Evolutionary conservation across 2,329 filamentous ascomycete genomes (phyloP).

Genomic region (Aureobasidium zeae): DNA sequence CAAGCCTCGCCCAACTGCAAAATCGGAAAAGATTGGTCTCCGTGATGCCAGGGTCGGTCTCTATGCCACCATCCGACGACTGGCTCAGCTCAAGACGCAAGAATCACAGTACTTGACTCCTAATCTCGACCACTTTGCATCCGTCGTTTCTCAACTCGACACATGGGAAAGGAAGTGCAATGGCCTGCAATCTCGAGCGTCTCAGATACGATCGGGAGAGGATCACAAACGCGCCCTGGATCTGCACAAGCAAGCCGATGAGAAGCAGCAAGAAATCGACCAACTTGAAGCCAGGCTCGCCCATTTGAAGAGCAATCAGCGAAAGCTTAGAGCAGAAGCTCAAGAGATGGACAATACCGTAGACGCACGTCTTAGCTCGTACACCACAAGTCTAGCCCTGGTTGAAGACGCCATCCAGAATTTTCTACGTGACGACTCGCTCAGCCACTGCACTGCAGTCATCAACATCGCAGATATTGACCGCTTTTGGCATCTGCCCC

Average conservation of each 20-base stretch:
- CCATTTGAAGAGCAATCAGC: slow-evolving; percentile 50
- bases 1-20: slow-evolving; percentile 29
- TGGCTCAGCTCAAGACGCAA: slow-evolving; percentile 58
- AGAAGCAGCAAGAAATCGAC: slow-evolving; percentile 54
- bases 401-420: slow-evolving; percentile 53
- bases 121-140: slow-evolving; percentile 48
- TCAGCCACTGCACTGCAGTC: neutral
- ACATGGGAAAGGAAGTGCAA: slow-evolving; percentile 50
- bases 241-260: slow-evolving; percentile 43
- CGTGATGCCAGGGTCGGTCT: slow-evolving; percentile 57
- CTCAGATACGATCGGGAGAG: slow-evolving; percentile 45
- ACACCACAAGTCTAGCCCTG: slow-evolving; percentile 56
- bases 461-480: slow-evolving; percentile 3
- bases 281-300: slow-evolving; percentile 56
- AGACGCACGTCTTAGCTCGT: slow-evolving; percentile 64
- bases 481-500: slow-evolving; percentile 42
- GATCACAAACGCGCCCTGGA: slow-evolving; percentile 48
- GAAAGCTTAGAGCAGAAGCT: slow-evolving; percentile 51
- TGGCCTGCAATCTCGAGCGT: slow-evolving; percentile 47
- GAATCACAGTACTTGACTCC: slow-evolving; percentile 53
- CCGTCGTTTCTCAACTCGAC: slow-evolving; percentile 50
- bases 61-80: slow-evolving; percentile 51
- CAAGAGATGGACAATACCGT: slow-evolving; percentile 54
- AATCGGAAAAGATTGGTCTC: slow-evolving; percentile 48
- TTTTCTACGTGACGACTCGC: slow-evolving; percentile 40